Conservation (phyloP, 2,329 filamentous ascomycete species). For the Xylaria sp. region DNA sequence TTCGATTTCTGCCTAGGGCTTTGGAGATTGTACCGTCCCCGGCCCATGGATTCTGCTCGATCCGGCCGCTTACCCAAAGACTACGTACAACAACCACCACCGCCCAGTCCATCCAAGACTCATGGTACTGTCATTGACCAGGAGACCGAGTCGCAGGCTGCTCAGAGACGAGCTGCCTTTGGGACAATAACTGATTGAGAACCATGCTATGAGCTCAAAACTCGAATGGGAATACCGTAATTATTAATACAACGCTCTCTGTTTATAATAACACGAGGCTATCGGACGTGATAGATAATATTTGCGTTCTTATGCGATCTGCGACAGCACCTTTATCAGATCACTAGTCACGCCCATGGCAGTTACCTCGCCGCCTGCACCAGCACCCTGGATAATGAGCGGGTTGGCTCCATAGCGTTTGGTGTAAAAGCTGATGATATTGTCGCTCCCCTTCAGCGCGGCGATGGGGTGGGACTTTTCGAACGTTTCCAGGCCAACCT, state of each 20-base stretch:
- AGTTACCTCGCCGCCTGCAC: constrained; percentile 93
- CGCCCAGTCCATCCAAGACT: constrained; percentile 15
- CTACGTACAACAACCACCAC: constrained; percentile 31
- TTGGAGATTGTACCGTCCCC: constrained; percentile 56
- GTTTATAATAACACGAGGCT: constrained; percentile 19
- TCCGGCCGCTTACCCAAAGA: constrained; percentile 39
- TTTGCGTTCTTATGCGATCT: constrained; percentile 64
- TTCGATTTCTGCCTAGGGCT: constrained; percentile 66
- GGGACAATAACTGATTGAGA: constrained; percentile 31
- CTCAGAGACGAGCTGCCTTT: constrained; percentile 38
- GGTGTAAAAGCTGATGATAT: constrained; percentile 99
- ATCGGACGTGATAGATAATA: constrained; percentile 32
- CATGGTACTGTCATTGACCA: constrained; percentile 35
- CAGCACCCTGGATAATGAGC: constrained; percentile 92
- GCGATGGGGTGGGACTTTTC: constrained; percentile 92
- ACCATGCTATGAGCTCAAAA: background rate
- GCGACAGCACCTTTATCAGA: constrained; percentile 85
- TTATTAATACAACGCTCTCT: constrained; percentile 26
- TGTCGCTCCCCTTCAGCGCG: constrained; percentile 94
- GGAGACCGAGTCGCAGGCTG: constrained; percentile 19
- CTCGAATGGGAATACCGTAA: constrained; percentile 18
- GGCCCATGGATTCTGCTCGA: constrained; percentile 38
- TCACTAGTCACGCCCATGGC: constrained; percentile 98
- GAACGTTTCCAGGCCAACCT: constrained; percentile 91
- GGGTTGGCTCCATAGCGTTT: constrained; percentile 92